phyloP scores from a whole-genome alignment of 2,329 filamentous ascomycete genomes.

The Bipolaris oryzae region DNA sequence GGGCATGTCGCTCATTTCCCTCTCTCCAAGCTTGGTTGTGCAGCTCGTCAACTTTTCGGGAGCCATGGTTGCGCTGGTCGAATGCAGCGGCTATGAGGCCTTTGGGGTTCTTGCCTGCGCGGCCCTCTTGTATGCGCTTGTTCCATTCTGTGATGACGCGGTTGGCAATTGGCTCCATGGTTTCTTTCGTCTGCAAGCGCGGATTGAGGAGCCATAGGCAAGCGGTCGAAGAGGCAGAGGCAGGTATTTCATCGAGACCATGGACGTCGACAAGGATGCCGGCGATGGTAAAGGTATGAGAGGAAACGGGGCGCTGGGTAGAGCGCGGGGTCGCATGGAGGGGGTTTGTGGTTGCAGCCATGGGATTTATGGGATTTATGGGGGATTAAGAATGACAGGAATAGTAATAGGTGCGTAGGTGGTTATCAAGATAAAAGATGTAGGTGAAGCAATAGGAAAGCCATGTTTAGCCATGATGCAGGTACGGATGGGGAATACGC shows the following conservation, averaged over 20 bases:
- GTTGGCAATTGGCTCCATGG: constrained; percentile 78
- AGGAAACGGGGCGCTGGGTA: constrained; percentile 60
- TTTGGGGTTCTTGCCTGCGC: constrained; percentile 40
- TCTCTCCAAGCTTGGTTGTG: constrained; percentile 80
- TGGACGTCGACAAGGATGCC: constrained; percentile 81
- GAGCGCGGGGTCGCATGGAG: constrained; percentile 36
- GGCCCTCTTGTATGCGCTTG: constrained; percentile 44
- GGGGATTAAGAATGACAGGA: not conserved
- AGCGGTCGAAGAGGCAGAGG: constrained; percentile 63
- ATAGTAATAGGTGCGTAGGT: not conserved
- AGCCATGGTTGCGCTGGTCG: constrained; percentile 92
- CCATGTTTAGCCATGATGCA: not conserved
- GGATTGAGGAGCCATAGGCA: constrained; percentile 94
- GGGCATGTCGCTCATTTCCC: constrained; percentile 80
- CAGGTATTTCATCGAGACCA: constrained; percentile 75
- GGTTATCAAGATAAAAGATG: not conserved
- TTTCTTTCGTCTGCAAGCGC: constrained; percentile 70
- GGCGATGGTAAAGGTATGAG: constrained; percentile 71
- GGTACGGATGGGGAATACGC: not conserved
- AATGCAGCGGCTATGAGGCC: constrained; percentile 83
- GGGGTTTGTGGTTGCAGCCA: constrained; percentile 46
- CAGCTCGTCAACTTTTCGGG: constrained; percentile 66
- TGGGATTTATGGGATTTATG: constrained; percentile 10
- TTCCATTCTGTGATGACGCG: constrained; percentile 73
- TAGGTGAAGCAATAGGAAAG: not conserved